A percentile compares a stretch with the other conserved stretches of the same genome.
Conservation (phyloP, 805 yeast genomes). For the Pichia manshurica region DNA sequence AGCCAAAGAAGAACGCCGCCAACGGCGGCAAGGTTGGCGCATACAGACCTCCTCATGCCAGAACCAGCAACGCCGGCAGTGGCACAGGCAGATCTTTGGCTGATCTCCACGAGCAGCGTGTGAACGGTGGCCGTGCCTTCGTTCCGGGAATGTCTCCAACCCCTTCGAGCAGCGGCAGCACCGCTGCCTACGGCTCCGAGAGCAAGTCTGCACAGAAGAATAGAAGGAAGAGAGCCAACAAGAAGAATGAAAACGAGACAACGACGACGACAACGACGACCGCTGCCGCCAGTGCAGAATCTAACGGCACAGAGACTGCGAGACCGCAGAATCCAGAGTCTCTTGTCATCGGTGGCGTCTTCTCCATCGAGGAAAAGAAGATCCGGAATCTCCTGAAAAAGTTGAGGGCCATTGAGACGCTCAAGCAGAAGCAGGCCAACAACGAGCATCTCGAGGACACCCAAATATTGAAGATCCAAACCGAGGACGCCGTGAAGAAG, state of each 20-base stretch:
- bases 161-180: constrained; percentile 37
- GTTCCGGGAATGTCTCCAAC: constrained; percentile 23
- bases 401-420: constrained; percentile 87
- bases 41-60: constrained; percentile 94
- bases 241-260: constrained; percentile 31
- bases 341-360: constrained; percentile 54
- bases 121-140: constrained; percentile 8
- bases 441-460: constrained; percentile 90
- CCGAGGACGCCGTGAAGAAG: constrained; percentile 73
- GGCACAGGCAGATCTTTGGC: constrained; percentile 47
- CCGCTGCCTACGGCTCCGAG: constrained; percentile 34
- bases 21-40: constrained; percentile 70
- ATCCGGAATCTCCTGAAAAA: constrained; percentile 86
- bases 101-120: constrained; percentile 44
- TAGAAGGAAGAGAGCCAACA: constrained; percentile 55
- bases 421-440: constrained; percentile 75
- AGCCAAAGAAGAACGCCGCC: constrained; percentile 20
- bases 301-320: no score
- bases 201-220: constrained; percentile 66
- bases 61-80: constrained; percentile 32
- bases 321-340: constrained; percentile 24
- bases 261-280: not conserved
- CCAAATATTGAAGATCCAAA: constrained; percentile 80
- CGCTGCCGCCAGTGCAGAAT: not conserved
- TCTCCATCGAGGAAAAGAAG: constrained; percentile 83